Percentiles rank a stretch among this genome's conserved stretches.
Evolutionary conservation across 352 stramenopile species (phyloP).

Genomic region (Phytophthora chlamydospora): DNA sequence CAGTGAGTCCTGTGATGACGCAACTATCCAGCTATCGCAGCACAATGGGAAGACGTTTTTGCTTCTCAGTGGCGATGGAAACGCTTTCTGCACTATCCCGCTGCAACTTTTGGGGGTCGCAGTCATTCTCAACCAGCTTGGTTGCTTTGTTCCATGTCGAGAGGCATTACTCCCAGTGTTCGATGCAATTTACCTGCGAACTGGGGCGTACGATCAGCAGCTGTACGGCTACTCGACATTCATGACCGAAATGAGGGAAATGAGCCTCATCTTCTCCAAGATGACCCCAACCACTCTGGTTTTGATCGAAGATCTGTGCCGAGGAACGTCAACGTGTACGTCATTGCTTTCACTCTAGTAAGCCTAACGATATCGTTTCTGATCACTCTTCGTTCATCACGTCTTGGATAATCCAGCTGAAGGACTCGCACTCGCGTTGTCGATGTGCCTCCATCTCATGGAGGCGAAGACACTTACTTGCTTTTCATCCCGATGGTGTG

Average conservation of each 20-base stretch:
- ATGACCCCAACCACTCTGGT: slow-evolving; percentile 46
- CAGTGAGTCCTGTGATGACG: background rate
- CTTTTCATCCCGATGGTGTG: slow-evolving; percentile 41
- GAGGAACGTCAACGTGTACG: slow-evolving; percentile 47
- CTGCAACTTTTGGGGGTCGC: slow-evolving; percentile 37
- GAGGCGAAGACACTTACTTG: slow-evolving; percentile 31
- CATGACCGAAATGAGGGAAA: slow-evolving; percentile 61
- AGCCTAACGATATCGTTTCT: too few species aligned
- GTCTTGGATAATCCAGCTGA: slow-evolving; percentile 23
- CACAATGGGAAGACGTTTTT: slow-evolving; percentile 32
- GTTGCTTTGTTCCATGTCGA: slow-evolving; percentile 63
- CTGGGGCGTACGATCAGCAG: slow-evolving; percentile 52
- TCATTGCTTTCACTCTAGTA: background rate
- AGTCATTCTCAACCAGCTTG: slow-evolving; percentile 60
- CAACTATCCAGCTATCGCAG: slow-evolving; percentile 13
- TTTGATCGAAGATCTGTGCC: slow-evolving; percentile 61
- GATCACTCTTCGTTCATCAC: background rate
- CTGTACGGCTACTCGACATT: slow-evolving; percentile 60
- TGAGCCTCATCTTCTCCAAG: slow-evolving; percentile 41
- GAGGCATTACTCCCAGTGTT: slow-evolving; percentile 48
- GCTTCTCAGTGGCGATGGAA: slow-evolving; percentile 24
- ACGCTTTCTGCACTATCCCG: slow-evolving; percentile 1
- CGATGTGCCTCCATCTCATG: slow-evolving; percentile 42
- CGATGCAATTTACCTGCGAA: slow-evolving; percentile 46
- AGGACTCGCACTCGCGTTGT: slow-evolving; percentile 38